phyloP scores from a whole-genome alignment of 2,329 filamentous ascomycete species.

The Aquanectria penicillioides region DNA sequence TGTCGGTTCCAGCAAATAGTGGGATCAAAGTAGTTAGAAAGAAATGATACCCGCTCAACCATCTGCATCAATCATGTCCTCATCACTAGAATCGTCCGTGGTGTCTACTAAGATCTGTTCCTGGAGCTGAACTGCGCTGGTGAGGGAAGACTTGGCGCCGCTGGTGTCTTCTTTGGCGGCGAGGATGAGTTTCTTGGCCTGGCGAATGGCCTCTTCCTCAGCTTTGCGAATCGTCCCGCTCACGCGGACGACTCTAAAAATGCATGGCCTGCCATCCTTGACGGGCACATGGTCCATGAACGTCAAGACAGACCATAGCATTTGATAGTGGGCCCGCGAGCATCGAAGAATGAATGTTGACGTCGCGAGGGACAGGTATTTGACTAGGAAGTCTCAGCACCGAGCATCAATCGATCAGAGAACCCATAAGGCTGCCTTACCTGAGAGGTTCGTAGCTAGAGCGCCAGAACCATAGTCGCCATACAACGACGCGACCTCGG shows the following conservation, averaged over 20 bases:
- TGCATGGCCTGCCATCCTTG: slow-evolving; percentile 71
- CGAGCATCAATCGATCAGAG: not conserved
- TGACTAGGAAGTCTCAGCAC: slow-evolving; percentile 67
- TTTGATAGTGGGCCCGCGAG: slow-evolving; percentile 81
- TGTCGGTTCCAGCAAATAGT: slow-evolving; percentile 64
- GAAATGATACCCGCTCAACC: slow-evolving; percentile 61
- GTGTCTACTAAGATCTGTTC: slow-evolving; percentile 55
- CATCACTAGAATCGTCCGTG: slow-evolving; percentile 56
- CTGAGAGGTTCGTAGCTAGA: slow-evolving; percentile 73
- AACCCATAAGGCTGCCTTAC: slow-evolving; percentile 54
- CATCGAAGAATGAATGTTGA: slow-evolving; percentile 93
- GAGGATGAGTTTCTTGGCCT: slow-evolving; percentile 77
- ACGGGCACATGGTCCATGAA: slow-evolving; percentile 78
- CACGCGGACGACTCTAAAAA: slow-evolving; percentile 85
- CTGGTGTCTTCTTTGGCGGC: slow-evolving; percentile 63
- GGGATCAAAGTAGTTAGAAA: slow-evolving; percentile 80
- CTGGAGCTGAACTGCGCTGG: slow-evolving; percentile 31
- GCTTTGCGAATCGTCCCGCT: slow-evolving; percentile 93
- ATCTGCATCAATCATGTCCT: slow-evolving; percentile 56
- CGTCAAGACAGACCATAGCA: slow-evolving; percentile 90
- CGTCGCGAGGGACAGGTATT: slow-evolving; percentile 92
- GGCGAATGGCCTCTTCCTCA: slow-evolving; percentile 87
- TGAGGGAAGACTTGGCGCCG: slow-evolving; percentile 31
- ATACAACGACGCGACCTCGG: slow-evolving; percentile 77
- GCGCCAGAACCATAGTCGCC: slow-evolving; percentile 90